phyloP scores from a whole-genome alignment of 2,329 filamentous ascomycete genomes.

The Cladosporium cucumerinum region DNA sequence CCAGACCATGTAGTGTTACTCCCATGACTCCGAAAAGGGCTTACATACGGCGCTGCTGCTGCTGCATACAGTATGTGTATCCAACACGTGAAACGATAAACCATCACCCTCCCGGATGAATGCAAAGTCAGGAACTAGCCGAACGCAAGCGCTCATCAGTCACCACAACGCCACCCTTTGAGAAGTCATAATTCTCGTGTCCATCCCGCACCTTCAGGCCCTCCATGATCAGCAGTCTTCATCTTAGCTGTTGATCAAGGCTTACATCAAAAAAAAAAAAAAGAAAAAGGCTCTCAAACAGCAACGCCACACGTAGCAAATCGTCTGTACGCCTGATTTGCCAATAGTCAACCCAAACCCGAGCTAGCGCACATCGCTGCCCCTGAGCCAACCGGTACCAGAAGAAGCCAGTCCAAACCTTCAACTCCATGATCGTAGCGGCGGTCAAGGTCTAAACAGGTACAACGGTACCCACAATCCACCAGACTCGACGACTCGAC shows the following conservation, averaged over 20 bases:
- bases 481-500: background rate
- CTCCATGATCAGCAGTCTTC: background rate
- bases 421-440: slow-evolving; percentile 5
- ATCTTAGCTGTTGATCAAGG: background rate
- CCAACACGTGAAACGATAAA: background rate
- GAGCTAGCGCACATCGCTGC: background rate
- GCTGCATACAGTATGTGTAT: background rate
- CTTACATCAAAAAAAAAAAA: background rate
- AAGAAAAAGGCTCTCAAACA: background rate
- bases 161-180: background rate
- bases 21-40: background rate
- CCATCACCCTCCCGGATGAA: background rate
- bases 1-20: background rate
- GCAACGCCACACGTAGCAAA: background rate
- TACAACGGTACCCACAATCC: background rate
- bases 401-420: background rate
- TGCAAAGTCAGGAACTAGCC: background rate
- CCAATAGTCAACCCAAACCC: background rate
- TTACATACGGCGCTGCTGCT: background rate
- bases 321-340: background rate
- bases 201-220: background rate
- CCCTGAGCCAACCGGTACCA: background rate
- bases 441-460: slow-evolving; percentile 1
- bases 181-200: background rate
- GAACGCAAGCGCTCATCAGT: background rate